phyloP scores from a whole-genome alignment of 345 rosid genomes.

The Salix viminalis region DNA sequence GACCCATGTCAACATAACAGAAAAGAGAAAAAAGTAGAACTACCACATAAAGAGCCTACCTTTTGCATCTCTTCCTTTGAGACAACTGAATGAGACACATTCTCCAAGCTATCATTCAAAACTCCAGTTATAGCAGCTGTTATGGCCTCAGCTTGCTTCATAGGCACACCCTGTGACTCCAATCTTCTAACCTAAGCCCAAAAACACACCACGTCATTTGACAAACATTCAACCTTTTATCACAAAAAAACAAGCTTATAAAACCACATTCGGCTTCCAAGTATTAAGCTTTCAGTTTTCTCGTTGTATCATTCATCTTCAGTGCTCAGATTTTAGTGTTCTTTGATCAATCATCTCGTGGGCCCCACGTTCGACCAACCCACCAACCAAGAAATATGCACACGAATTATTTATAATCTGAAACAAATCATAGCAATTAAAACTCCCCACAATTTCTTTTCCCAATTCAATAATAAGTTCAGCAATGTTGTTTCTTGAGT shows the following conservation, averaged over 20 bases:
- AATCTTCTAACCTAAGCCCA: constrained; percentile 20
- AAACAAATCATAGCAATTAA: no score
- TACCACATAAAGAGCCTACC: background rate
- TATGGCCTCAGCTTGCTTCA: constrained; percentile 29
- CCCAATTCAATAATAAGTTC: no score
- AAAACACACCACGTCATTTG: no score
- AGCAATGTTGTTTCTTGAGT: background rate
- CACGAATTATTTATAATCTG: no score
- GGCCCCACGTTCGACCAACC: no score
- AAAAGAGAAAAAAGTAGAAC: background rate
- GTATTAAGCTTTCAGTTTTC: background rate
- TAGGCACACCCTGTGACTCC: constrained; percentile 23
- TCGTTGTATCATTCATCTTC: no score
- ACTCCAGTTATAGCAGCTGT: constrained; percentile 23
- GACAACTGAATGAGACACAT: constrained; percentile 22
- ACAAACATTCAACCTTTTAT: no score
- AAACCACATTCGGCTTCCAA: background rate
- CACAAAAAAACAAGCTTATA: background rate
- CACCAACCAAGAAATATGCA: no score
- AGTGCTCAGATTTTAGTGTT: no score
- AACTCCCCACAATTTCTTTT: no score
- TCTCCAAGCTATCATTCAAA: constrained; percentile 27
- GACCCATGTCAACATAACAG: background rate
- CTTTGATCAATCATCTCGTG: no score
- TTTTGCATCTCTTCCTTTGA: constrained; percentile 29